These are phyloP conservation scores for Pseudocercospora cruenta DNA, from an alignment of 2,329 filamentous ascomycete species.

Conservation along the genomic window DNA sequence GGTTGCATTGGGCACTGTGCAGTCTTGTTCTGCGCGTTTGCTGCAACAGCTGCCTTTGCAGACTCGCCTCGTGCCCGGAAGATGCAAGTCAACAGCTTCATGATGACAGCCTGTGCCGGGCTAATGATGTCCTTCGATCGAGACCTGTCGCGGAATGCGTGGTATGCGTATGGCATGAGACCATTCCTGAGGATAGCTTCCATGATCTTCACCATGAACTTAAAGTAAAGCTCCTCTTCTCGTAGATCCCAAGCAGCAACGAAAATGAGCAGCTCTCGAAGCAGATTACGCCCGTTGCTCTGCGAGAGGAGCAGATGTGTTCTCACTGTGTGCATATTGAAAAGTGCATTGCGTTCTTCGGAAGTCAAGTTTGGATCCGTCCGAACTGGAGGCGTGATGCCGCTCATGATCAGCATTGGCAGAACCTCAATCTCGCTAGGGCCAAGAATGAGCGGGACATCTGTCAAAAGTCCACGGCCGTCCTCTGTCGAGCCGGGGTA, in stretches of 20 bases:
- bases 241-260: slow-evolving; percentile 96
- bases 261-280: slow-evolving; percentile 90
- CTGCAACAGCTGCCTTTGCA: slow-evolving; percentile 33
- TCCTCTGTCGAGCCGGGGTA: slow-evolving; percentile 65
- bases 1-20: slow-evolving; percentile 15
- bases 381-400: slow-evolving; percentile 80
- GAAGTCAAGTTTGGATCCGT: slow-evolving; percentile 45
- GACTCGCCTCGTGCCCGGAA: slow-evolving; percentile 66
- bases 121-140: slow-evolving; percentile 90
- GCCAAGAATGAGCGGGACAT: slow-evolving; percentile 91
- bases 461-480: slow-evolving; percentile 81
- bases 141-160: slow-evolving; percentile 75
- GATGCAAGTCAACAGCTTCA: slow-evolving; percentile 88
- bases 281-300: slow-evolving; percentile 85
- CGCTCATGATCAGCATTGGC: slow-evolving; percentile 96
- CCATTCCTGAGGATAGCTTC: slow-evolving; percentile 89
- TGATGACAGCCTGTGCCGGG: slow-evolving; percentile 88
- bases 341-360: slow-evolving; percentile 59
- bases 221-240: slow-evolving; percentile 92
- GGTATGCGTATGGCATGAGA: slow-evolving; percentile 88
- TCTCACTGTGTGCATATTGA: slow-evolving; percentile 86
- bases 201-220: slow-evolving; percentile 94
- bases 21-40: slow-evolving; percentile 24
- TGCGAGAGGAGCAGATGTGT: slow-evolving; percentile 88
- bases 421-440: slow-evolving; percentile 94